Conservation (phyloP, 2,329 filamentous ascomycete species). For the Alternaria gansuensis region DNA sequence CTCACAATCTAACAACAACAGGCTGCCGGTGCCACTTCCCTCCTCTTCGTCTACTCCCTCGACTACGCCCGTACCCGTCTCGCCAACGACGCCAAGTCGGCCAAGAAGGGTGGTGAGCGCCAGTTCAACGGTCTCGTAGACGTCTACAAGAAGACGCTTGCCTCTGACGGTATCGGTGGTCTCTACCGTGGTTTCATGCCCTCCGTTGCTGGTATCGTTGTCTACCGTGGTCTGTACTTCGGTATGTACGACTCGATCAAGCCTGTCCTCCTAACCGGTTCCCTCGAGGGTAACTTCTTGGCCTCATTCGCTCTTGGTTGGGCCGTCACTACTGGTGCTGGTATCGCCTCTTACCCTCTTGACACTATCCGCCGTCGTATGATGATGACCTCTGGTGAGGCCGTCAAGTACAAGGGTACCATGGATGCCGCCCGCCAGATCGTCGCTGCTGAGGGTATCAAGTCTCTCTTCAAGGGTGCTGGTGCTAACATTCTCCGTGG, state of each 20-base stretch:
- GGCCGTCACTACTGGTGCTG: slow-evolving; percentile 99
- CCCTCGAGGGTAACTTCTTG: slow-evolving; percentile 97
- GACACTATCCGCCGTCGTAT: slow-evolving; percentile 99
- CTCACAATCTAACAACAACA: slow-evolving; percentile 50
- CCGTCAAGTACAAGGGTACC: slow-evolving; percentile 99
- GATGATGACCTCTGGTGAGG: slow-evolving; percentile 98
- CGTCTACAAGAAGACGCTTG: slow-evolving; percentile 99
- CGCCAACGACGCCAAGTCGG: slow-evolving; percentile 99
- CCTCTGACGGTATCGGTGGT: slow-evolving; percentile 97
- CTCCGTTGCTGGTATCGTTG: slow-evolving; percentile 97
- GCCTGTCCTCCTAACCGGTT: slow-evolving; percentile 92
- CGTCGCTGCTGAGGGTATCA: slow-evolving; percentile 91
- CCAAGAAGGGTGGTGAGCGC: slow-evolving; percentile 95
- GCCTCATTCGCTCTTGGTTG: slow-evolving; percentile 99
- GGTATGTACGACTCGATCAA: slow-evolving; percentile 99
- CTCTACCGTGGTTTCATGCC: slow-evolving; percentile 99
- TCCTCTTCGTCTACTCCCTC: slow-evolving; percentile 99
- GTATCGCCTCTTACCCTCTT: slow-evolving; percentile 99
- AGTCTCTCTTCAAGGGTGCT: slow-evolving; percentile 99
- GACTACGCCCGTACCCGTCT: slow-evolving; percentile 99
- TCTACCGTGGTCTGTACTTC: slow-evolving; percentile 99
- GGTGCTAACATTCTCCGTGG: slow-evolving; percentile 99
- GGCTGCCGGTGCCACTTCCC: slow-evolving; percentile 98
- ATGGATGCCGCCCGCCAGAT: slow-evolving; percentile 97
- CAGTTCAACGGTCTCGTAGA: slow-evolving; percentile 99